Evolutionary conservation across 208 protist species (phyloP).

Genomic region (Herpetomonas tarakana): DNA sequence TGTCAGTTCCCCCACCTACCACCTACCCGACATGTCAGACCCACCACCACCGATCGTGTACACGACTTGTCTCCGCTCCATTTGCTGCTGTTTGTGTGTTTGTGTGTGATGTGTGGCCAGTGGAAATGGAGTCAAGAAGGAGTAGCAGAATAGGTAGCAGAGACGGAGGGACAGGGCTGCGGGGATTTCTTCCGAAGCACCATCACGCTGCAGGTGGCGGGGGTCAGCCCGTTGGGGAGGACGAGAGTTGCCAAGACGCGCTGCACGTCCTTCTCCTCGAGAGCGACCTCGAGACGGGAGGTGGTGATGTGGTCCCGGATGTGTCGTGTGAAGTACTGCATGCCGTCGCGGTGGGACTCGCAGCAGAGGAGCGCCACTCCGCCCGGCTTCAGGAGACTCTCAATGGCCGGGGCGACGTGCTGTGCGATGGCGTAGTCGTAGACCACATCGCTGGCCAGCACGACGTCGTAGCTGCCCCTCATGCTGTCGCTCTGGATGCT

Average conservation of each 20-base stretch:
- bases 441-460: conserved; percentile 57
- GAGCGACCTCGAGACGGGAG: conserved; percentile 23
- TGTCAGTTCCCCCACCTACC: no score
- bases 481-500: conserved; percentile 15
- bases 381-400: conserved; percentile 28
- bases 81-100: no score
- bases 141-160: no score
- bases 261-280: conserved; percentile 24
- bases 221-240: conserved; percentile 20
- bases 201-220: conserved; percentile 36
- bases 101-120: no score
- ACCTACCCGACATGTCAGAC: no score
- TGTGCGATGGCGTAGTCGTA: conserved; percentile 48
- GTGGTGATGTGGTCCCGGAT: conserved; percentile 14
- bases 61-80: no score
- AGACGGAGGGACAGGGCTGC: background rate
- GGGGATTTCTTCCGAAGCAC: conserved; percentile 11
- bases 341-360: conserved; percentile 57
- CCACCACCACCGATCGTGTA: no score
- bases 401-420: conserved; percentile 36
- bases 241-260: conserved; percentile 18
- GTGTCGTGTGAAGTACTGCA: conserved; percentile 26
- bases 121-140: no score
- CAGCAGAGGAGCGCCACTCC: conserved; percentile 55
- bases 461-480: conserved; percentile 29